Percentiles rank a stretch among this genome's conserved stretches.
Evolutionary conservation across 2,329 filamentous ascomycete species (phyloP).

Genomic region (Alternaria gaisen): DNA sequence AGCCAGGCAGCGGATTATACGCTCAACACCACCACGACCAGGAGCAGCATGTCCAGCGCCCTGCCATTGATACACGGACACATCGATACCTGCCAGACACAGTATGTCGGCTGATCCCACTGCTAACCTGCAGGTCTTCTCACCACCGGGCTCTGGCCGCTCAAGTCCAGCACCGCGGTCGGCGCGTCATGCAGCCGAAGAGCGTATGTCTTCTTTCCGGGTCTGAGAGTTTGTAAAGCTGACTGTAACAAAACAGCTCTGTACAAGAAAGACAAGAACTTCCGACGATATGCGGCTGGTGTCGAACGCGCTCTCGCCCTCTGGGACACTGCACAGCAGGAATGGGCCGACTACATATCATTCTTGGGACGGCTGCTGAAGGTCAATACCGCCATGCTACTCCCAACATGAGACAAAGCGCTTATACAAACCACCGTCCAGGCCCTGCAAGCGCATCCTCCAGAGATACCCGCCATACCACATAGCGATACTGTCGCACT

Average conservation of each 20-base stretch:
- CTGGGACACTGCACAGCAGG: constrained; percentile 92
- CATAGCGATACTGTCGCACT: constrained; percentile 86
- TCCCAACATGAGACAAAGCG: constrained; percentile 20
- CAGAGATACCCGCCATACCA: constrained; percentile 76
- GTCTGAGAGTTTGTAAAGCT: constrained; percentile 6
- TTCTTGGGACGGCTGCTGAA: constrained; percentile 92
- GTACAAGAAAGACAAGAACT: constrained; percentile 70
- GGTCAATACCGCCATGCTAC: constrained; percentile 59
- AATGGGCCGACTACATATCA: constrained; percentile 99
- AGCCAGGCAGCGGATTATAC: constrained; percentile 27
- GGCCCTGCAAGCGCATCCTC: constrained; percentile 87
- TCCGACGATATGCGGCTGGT: constrained; percentile 87
- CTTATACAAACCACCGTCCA: constrained; percentile 52
- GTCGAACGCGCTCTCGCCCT: constrained; percentile 87
- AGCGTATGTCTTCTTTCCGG: constrained; percentile 66
- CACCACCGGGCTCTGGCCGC: constrained; percentile 85
- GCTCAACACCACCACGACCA: constrained; percentile 12
- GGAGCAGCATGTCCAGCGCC: constrained; percentile 43
- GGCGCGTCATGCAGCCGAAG: constrained; percentile 79
- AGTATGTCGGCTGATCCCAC: constrained; percentile 52
- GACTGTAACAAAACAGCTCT: constrained; percentile 58
- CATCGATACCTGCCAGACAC: constrained; percentile 28
- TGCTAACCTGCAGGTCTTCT: constrained; percentile 56
- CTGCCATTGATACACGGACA: constrained; percentile 27
- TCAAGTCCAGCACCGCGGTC: constrained; percentile 78